phyloP scores from a whole-genome alignment of 1,284 basidiomycete species.

The Omphalotus olearius region DNA sequence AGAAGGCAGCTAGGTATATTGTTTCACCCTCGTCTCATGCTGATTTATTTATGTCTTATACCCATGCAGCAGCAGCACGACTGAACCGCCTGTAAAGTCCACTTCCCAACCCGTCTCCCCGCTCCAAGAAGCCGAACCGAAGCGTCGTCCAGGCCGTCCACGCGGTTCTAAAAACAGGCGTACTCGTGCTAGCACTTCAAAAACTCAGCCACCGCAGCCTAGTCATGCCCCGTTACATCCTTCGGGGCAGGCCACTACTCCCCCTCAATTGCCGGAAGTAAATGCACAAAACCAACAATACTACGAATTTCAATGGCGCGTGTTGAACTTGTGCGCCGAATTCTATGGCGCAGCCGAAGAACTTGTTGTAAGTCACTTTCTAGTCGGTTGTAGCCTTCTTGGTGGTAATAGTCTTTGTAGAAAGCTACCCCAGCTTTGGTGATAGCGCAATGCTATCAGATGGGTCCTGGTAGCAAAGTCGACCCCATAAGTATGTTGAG shows the following conservation, averaged over 20 bases:
- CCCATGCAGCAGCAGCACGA: too few species aligned
- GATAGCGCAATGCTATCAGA: conserved; percentile 74
- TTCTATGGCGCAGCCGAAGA: conserved; percentile 83
- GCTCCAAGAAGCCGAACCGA: conserved; percentile 29
- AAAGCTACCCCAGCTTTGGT: conserved; percentile 71
- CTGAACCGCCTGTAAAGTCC: not conserved
- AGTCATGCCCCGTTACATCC: conserved; percentile 24
- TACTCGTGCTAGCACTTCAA: conserved; percentile 15
- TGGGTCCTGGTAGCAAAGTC: conserved; percentile 61
- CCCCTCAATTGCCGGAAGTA: conserved; percentile 45
- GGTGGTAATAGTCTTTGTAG: conserved; percentile 29
- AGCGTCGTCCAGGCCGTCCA: conserved; percentile 69
- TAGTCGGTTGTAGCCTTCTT: not conserved
- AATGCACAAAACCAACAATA: conserved; percentile 69
- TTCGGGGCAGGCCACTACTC: conserved; percentile 25
- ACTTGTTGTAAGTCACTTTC: conserved; percentile 56
- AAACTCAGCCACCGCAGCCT: conserved; percentile 22
- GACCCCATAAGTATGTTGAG: conserved; percentile 68
- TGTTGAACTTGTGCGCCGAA: conserved; percentile 74
- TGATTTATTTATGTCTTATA: not conserved
- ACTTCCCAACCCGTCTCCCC: conserved; percentile 13
- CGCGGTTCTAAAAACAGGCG: conserved; percentile 63
- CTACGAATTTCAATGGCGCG: conserved; percentile 81
- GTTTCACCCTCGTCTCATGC: not conserved
- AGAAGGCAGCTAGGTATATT: not conserved